Percentiles rank a stretch among this genome's conserved stretches.
phyloP scores from a whole-genome alignment of 495 filamentous ascomycete genomes.

The Neurospora sp. region DNA sequence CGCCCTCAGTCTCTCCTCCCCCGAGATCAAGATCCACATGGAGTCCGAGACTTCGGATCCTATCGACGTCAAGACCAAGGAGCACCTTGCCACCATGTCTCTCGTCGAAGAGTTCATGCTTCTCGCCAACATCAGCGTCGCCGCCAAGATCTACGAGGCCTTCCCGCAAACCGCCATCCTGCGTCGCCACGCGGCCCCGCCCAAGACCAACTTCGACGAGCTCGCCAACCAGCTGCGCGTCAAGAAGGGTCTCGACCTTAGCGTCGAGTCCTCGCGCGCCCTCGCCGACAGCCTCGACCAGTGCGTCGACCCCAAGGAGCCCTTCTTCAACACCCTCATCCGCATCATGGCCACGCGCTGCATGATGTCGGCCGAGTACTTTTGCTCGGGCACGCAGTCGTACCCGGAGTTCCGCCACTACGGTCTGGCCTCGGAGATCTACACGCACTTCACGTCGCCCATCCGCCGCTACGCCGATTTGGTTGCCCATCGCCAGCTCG shows the following conservation, averaged over 20 bases:
- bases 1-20: conserved; percentile 86
- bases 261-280: conserved; percentile 75
- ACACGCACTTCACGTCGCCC: conserved; percentile 96
- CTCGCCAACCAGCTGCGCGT: conserved; percentile 79
- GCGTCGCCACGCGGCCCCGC: conserved; percentile 81
- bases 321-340: conserved; percentile 97
- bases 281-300: conserved; percentile 82
- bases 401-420: conserved; percentile 95
- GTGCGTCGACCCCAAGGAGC: conserved; percentile 71
- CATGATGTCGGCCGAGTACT: conserved; percentile 99
- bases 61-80: conserved; percentile 90
- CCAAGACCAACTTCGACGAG: conserved; percentile 92
- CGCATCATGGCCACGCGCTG: conserved; percentile 95
- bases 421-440: conserved; percentile 89
- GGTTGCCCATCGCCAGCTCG: conserved; percentile 85
- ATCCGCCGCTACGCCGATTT: conserved; percentile 96
- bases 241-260: conserved; percentile 67
- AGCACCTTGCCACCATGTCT: conserved; percentile 90
- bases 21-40: conserved; percentile 87
- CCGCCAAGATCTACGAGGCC: conserved; percentile 70
- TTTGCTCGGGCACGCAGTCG: conserved; percentile 82
- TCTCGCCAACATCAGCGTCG: conserved; percentile 92
- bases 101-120: conserved; percentile 99
- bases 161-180: conserved; percentile 95
- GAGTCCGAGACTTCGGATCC: conserved; percentile 95